Percentiles rank a stretch among this genome's conserved stretches.
These are phyloP conservation scores for Apiospora sp. DNA, from an alignment of 2,329 filamentous ascomycete genomes.

Conservation along the genomic window DNA sequence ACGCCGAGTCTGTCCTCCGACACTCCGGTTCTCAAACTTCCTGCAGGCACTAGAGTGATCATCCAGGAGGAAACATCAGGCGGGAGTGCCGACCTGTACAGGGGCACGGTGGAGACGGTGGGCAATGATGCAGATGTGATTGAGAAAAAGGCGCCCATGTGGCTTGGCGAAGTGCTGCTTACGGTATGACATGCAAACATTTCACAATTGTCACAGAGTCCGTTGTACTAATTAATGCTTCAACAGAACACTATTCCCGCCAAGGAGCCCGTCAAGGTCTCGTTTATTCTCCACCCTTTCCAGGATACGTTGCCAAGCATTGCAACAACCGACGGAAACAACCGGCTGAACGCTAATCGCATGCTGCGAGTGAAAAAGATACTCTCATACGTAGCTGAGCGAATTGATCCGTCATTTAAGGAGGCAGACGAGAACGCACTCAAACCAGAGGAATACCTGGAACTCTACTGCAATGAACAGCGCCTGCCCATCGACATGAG, in stretches of 20 bases:
- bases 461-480: conserved; percentile 93
- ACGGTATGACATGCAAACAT: conserved; percentile 53
- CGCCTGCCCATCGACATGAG: conserved; percentile 84
- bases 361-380: conserved; percentile 98
- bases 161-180: conserved; percentile 89
- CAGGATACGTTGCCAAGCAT: conserved; percentile 78
- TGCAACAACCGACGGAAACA: conserved; percentile 79
- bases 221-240: conserved; percentile 30
- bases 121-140: conserved; percentile 82
- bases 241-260: conserved; percentile 76
- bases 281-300: conserved; percentile 87
- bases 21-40: conserved; percentile 78
- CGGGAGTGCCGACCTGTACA: conserved; percentile 84
- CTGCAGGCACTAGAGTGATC: conserved; percentile 71
- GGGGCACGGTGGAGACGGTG: conserved; percentile 83
- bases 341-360: conserved; percentile 91
- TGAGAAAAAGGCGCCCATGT: conserved; percentile 87
- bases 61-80: conserved; percentile 74
- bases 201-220: conserved; percentile 29
- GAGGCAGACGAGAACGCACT: conserved; percentile 67
- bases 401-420: conserved; percentile 78
- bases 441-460: conserved; percentile 90
- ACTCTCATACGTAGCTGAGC: conserved; percentile 87
- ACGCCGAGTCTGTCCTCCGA: conserved; percentile 75
- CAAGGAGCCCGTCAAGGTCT: conserved; percentile 97